A percentile compares a stretch with the other conserved stretches of the same genome.
Evolutionary conservation across 495 filamentous ascomycete species (phyloP).

Genomic region (Barbatosphaeria neglecta): DNA sequence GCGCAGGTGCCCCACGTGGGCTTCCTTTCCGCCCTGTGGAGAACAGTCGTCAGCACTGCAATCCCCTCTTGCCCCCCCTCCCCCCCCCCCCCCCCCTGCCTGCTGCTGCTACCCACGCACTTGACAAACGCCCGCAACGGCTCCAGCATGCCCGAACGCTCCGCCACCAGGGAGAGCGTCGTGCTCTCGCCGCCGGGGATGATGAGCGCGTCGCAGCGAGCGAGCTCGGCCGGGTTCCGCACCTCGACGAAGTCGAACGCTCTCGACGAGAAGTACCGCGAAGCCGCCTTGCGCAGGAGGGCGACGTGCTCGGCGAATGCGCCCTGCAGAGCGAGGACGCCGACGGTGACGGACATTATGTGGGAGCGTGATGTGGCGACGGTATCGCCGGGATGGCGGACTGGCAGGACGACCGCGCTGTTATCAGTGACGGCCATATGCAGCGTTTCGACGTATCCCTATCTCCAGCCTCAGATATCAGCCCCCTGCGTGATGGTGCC

Average conservation of each 20-base stretch:
- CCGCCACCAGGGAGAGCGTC: slow-evolving; percentile 80
- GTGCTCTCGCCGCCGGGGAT: slow-evolving; percentile 94
- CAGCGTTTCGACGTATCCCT: no score
- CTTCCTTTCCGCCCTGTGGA: slow-evolving; percentile 47
- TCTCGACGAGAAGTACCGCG: slow-evolving; percentile 9
- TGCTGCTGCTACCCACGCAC: slow-evolving; percentile 35
- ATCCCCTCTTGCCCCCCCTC: no score
- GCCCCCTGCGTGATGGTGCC: no score
- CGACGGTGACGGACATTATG: slow-evolving; percentile 44
- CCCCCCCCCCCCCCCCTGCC: slow-evolving; percentile 6
- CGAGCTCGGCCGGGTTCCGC: slow-evolving; percentile 60
- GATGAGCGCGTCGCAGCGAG: slow-evolving; percentile 67
- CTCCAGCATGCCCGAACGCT: slow-evolving; percentile 66
- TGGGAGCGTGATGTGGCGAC: background rate
- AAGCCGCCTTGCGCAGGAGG: slow-evolving; percentile 55
- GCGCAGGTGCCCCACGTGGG: slow-evolving; percentile 96
- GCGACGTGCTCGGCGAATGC: slow-evolving; percentile 83
- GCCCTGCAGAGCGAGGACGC: slow-evolving; percentile 86
- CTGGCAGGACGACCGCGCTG: background rate
- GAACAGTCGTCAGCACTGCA: background rate
- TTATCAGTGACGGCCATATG: no score
- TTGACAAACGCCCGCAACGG: slow-evolving; percentile 89
- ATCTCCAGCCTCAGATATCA: no score
- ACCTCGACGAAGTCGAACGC: slow-evolving; percentile 61
- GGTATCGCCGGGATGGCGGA: background rate